Evolutionary conservation across 208 protist species (phyloP).

Genomic region (Trypanosoma vivax): DNA sequence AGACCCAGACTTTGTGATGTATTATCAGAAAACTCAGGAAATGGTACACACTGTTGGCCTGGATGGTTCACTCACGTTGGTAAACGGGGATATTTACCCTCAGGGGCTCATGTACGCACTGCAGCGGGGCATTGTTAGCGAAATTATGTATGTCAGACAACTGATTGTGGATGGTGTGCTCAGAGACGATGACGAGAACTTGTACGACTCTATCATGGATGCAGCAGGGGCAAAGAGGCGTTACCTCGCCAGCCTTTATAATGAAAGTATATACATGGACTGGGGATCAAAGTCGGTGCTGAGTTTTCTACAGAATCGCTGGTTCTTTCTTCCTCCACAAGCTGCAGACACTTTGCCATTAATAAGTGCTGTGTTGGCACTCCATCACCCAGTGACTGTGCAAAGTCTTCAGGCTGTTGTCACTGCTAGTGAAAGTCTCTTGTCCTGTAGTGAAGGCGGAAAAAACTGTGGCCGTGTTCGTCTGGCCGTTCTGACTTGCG

Average conservation of each 20-base stretch:
- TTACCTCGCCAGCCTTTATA: constrained; percentile 15
- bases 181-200: constrained; percentile 23
- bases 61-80: constrained; percentile 16
- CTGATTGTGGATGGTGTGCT: constrained; percentile 27
- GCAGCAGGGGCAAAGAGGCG: constrained; percentile 14
- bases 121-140: constrained; percentile 12
- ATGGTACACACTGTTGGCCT: constrained; percentile 19
- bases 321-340: constrained; percentile 10
- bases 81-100: constrained; percentile 42
- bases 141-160: constrained; percentile 19
- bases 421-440: constrained; percentile 1
- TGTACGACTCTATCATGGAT: constrained; percentile 48
- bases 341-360: not conserved
- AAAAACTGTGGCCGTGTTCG: constrained; percentile 7
- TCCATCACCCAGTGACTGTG: not conserved
- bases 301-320: constrained; percentile 14
- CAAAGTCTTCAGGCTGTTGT: constrained; percentile 3
- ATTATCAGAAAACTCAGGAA: constrained; percentile 36
- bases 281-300: constrained; percentile 11
- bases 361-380: constrained; percentile 6
- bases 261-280: constrained; percentile 12
- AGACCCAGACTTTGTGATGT: constrained; percentile 22
- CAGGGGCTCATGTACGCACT: not conserved
- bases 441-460: constrained; percentile 5
- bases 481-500: constrained; percentile 12